Evolutionary conservation across 2,329 filamentous ascomycete genomes (phyloP), one percentile per base, ranked within the genome.

Genomic region (Aaosphaeria arxii): DNA sequence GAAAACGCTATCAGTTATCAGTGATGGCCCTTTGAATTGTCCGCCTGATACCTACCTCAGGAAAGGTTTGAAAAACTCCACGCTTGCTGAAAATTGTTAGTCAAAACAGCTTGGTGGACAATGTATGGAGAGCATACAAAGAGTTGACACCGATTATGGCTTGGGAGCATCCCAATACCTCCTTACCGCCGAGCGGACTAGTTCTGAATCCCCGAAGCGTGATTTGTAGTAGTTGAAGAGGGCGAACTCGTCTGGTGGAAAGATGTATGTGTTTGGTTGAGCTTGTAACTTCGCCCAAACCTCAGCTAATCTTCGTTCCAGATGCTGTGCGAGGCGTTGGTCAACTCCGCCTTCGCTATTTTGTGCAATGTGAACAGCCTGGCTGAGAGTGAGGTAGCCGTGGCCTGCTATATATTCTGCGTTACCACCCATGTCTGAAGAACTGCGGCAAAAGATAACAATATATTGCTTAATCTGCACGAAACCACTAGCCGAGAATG

Each of bases 191-290:
- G 70, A 71, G 57, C 76, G 75, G 24, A 79, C 75, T 43, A 80
- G 61, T 29, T 70, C 63, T 11, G 72, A 73, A 50, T 81, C 80
- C 30, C 74, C 67, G 63, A 87, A 90, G 7, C 86, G 81, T 53
- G 80, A 71, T 53, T 88, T 85, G 69, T 87, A 92, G 70, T 86
- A 92, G 75, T 94, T 95, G 81, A 95, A 91, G 51, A 95, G 79
- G 46, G 88, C 83, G 62, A 94, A 95, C 71, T 95, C 89, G 69
- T 89, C 84, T 53, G 80, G 77, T 32, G 77, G 83, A 75, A 95
- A 84, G 54, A 94, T 71, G 69, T 92, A 95, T n/a, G 76, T 75
- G 44, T 80, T 72, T 1, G 87, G 87, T 31, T 85, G 74, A 4
- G 76, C 74, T 58, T 84, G 73, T 48, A 95, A 79, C 58, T 82